Evolutionary conservation across 2,329 filamentous ascomycete species (phyloP), one percentile per base, ranked within the genome.

Genomic region (Hortaea werneckii): DNA sequence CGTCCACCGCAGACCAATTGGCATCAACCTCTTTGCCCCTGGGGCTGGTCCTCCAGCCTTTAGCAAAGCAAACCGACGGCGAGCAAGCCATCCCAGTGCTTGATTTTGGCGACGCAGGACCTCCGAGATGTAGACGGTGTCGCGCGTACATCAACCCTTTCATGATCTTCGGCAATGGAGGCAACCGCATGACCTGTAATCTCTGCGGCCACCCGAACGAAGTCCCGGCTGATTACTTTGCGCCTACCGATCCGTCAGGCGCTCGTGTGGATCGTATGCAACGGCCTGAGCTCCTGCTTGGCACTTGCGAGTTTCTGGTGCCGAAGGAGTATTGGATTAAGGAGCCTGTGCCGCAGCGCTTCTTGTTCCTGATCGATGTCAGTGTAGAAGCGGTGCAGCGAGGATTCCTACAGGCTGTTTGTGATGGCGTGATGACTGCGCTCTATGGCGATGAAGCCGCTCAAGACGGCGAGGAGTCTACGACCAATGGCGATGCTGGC

Each of bases 311-410:
- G 63, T 98, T 94, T 62, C 75, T 92, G 49, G 94, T 98, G 10
- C 92, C 92, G 11, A 96, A 95, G 69, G 92, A 98, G 68, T 98
- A 98, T 69, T 98, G 89, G 87, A 90, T 87, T 26, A 92, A 90
- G 65, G 84, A 94, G 63, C 92, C 92, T 0, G 85, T 92, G 10
- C 88, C 87, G 26, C 65, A 96, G 57, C 81, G 83, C 49, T 94
- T 84, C 78, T 71, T 98, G 8, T 98, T 98, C 65, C 66, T 95
- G 52, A 85, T 98, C 47, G 92, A 98, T 65, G 88, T 94, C 37
- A 92, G 87, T 4, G 87, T 94, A 55, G 90, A 95, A 66, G 81
- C 90, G 1, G 84, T 85, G 53, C 94, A 90, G 62, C 87, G 88
- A 62, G 90, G 90, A 0, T 95, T 94, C 61, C 67, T 96, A 27